Percentiles rank a stretch among this genome's conserved stretches.
Conservation (phyloP, 2,329 filamentous ascomycete genomes). For the Massarina eburnea region DNA sequence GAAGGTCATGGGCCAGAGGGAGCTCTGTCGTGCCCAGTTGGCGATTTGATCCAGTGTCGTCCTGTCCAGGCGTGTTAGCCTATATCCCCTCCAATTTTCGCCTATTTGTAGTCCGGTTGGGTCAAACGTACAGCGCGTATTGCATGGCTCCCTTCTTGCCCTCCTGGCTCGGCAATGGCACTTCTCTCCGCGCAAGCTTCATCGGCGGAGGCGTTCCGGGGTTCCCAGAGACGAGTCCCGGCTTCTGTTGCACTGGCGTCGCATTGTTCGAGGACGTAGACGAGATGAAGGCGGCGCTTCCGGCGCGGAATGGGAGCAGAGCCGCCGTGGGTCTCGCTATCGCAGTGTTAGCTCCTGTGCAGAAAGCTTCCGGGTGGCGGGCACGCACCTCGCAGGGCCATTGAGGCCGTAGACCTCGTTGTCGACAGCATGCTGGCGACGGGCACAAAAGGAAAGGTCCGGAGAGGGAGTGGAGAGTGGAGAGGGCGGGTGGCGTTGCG, state of each 20-base stretch:
- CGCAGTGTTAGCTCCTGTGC: slow-evolving; percentile 29
- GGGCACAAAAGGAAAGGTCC: slow-evolving; percentile 36
- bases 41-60: slow-evolving; percentile 79
- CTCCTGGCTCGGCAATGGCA: slow-evolving; percentile 76
- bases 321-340: slow-evolving; percentile 67
- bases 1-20: slow-evolving; percentile 91
- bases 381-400: slow-evolving; percentile 57
- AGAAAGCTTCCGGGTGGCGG: slow-evolving; percentile 15
- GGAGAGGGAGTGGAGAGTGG: slow-evolving; percentile 41
- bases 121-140: slow-evolving; percentile 76
- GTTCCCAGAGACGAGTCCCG: slow-evolving; percentile 56
- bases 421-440: slow-evolving; percentile 53
- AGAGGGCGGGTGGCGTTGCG: slow-evolving; percentile 34
- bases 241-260: slow-evolving; percentile 55
- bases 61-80: slow-evolving; percentile 47
- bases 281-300: slow-evolving; percentile 64
- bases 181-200: slow-evolving; percentile 65
- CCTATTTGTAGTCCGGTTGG: not conserved
- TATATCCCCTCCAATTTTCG: not conserved
- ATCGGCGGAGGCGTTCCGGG: slow-evolving; percentile 55
- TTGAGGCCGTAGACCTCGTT: slow-evolving; percentile 54
- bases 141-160: slow-evolving; percentile 77
- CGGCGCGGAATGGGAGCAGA: slow-evolving; percentile 64
- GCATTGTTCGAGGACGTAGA: slow-evolving; percentile 67
- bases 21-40: slow-evolving; percentile 85